Base-by-base conservation (phyloP, 2,329 filamentous ascomycete species). In the Pseudocercospora crystallina region DNA sequence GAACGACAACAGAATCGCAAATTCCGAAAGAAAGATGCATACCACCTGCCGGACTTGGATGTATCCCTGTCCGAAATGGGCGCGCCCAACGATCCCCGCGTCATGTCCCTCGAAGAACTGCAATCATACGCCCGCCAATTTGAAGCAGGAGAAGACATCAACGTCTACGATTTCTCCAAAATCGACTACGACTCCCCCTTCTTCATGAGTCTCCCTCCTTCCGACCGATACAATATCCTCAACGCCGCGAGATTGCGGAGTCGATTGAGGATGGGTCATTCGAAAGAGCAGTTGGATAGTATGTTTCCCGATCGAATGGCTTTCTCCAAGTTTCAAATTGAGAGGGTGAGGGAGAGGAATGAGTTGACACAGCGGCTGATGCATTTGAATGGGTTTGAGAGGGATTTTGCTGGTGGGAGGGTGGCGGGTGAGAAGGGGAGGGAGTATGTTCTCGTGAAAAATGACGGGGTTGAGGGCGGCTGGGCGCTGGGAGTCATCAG, bases 251-350 rank as follows among this genome's bases (percentile, higher is more conserved):
- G 94, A 54, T 68, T 99, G 54, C 80, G 94, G 49, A 96, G 90
- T 69, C 81, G 94, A 46, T 76, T 99, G 64, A 83, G 94, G 66
- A 96, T 99, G 92, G 94, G 94, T 0, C 82, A 96, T 62, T 95
- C 89, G 49, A 97, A 97, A 70, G 92, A 99, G 58, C 94, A 99
- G 71, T 73, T 99, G 11, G 91, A 97, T 60, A 82, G 80, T 39
- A 99, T 99, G 94, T 99, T 99, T 67, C 92, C 94, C 0, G 87
- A 99, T 68, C 84, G 94, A 20, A 96, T 99, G 90, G 94, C 87
- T 0, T 99, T 99, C 66, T 96, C 91, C 1, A 86, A 80, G 54
- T 99, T 99, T 65, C 94, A 99, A 70, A 96, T 99, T 51, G 94
- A 97, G 67, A 80, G 94, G 51, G 95, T 97, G 9, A 83, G 81